A percentile compares a stretch with the other conserved stretches of the same genome.
phyloP scores from a whole-genome alignment of 768 basidiomycete genomes.

The Suillus bovinus region DNA sequence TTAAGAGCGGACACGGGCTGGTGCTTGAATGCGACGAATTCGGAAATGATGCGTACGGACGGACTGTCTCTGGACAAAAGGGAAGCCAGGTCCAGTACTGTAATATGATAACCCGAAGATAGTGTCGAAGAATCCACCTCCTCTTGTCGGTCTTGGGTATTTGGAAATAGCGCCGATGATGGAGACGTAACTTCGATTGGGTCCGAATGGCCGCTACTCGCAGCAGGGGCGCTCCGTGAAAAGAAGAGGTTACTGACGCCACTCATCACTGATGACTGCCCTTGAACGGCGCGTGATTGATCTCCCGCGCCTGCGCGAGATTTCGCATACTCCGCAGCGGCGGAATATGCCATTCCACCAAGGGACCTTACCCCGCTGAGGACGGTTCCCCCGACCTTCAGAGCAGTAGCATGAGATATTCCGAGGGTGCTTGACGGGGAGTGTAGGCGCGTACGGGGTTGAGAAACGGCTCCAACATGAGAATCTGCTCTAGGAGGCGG shows the following conservation, averaged over 20 bases:
- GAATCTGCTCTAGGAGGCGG: slow-evolving; percentile 32
- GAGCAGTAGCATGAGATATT: slow-evolving; percentile 49
- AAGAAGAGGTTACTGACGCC: slow-evolving; percentile 45
- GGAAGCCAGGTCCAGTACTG: slow-evolving; percentile 54
- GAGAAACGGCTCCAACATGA: slow-evolving; percentile 16
- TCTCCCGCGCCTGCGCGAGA: slow-evolving; percentile 29
- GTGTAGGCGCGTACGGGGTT: slow-evolving; percentile 24
- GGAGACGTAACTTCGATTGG: slow-evolving; percentile 4
- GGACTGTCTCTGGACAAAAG: slow-evolving; percentile 23
- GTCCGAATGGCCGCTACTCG: slow-evolving; percentile 22
- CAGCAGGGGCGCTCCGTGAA: slow-evolving; percentile 64
- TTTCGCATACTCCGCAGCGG: slow-evolving; percentile 43
- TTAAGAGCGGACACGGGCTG: slow-evolving; percentile 46
- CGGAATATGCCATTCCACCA: slow-evolving; percentile 59
- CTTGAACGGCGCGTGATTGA: slow-evolving; percentile 5
- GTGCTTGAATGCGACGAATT: slow-evolving; percentile 50
- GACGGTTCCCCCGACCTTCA: slow-evolving; percentile 61
- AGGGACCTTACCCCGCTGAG: slow-evolving; percentile 64
- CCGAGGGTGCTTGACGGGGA: slow-evolving; percentile 29
- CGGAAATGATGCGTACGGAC: slow-evolving; percentile 39
- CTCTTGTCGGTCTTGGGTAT: slow-evolving; percentile 6
- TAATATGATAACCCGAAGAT: slow-evolving; percentile 47
- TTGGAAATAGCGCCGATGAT: neutral
- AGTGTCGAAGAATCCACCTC: slow-evolving; percentile 3
- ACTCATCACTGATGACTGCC: slow-evolving; percentile 23